Base-by-base conservation (phyloP, 2,329 filamentous ascomycete species). In the Annulohypoxylon truncatum region DNA sequence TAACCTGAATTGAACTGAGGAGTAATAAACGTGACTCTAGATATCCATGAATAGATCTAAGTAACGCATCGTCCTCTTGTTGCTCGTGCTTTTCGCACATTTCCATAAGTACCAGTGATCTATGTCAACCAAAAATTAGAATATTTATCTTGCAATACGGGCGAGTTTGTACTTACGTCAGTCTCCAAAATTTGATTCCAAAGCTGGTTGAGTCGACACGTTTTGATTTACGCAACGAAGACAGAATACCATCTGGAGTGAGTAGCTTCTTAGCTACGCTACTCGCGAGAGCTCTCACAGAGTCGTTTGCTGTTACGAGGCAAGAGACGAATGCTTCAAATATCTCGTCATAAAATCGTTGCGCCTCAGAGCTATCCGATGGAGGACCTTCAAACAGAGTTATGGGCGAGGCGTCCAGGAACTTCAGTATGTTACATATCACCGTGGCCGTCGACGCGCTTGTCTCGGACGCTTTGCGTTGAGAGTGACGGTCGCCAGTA, bases 21-120 rank as follows among this genome's bases (percentile, higher is more conserved):
- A 90, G 77, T 2, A 83, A 73, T 9, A 89, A 74, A 18, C 87
- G 82, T 38, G 86, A 83, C 71, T 85, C 82, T 4, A 90, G 77
- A 69, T 88, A 90, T 35, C 82, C 82, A 70, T 85, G 82, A 42
- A 90, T 82, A 6, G 80, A 79, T 64, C 76, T 78, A 5, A 88
- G 75, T 7, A 80, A 79, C 6, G 77, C 69, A n/a, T 82, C 78
- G 35, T 82, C 80, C 15, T 79, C 80, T 18, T 82, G 78, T 13
- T 80, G 74, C 44, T 76, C 77, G 50, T 85, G 79, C 53, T 79
- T 80, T 48, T 87, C 84, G 59, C 84, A 86, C 68, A 88, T 79
- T 8, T 78, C 78, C 15, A 82, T 79, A 18, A 88, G 71, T 9
- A 83, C 79, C 26, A 79, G 76, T 13, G 81, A 82, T 77, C 81